These are phyloP conservation scores for Porphyra umbilicalis DNA, from an alignment of 31 red algal genomes.

Conservation along the genomic window DNA sequence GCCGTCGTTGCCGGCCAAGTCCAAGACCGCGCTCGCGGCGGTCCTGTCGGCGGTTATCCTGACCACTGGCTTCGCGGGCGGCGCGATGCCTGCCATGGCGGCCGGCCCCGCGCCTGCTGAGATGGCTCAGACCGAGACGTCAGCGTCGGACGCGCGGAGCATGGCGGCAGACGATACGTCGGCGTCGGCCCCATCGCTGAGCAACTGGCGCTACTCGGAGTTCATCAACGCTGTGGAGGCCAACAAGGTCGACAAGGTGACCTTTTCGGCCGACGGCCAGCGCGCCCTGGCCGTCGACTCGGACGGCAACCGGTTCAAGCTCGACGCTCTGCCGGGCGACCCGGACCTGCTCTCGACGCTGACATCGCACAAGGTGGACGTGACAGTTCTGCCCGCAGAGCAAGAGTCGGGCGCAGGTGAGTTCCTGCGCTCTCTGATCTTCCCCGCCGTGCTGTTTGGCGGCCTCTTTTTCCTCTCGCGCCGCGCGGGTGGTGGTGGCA, in stretches of 20 bases:
- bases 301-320: constrained; percentile 91
- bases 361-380: constrained; percentile 93
- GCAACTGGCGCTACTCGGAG: constrained; percentile 81
- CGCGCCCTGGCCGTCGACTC: constrained; percentile 86
- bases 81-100: constrained; percentile 16
- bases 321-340: constrained; percentile 96
- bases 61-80: constrained; percentile 5
- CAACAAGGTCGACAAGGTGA: constrained; percentile 95
- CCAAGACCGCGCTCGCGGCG: background rate
- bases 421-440: constrained; percentile 89
- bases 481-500: constrained; percentile 60
- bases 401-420: constrained; percentile 74
- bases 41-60: background rate
- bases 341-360: constrained; percentile 79
- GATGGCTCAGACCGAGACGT: constrained; percentile 6
- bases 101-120: constrained; percentile 21
- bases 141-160: background rate
- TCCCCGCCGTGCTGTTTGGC: constrained; percentile 92
- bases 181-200: background rate
- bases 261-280: constrained; percentile 90
- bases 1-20: background rate
- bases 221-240: constrained; percentile 72
- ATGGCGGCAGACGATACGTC: background rate
- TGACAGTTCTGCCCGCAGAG: constrained; percentile 88
- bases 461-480: constrained; percentile 91